Conservation (phyloP, 2,329 filamentous ascomycete species). For the Calonectria hawksworthii region DNA sequence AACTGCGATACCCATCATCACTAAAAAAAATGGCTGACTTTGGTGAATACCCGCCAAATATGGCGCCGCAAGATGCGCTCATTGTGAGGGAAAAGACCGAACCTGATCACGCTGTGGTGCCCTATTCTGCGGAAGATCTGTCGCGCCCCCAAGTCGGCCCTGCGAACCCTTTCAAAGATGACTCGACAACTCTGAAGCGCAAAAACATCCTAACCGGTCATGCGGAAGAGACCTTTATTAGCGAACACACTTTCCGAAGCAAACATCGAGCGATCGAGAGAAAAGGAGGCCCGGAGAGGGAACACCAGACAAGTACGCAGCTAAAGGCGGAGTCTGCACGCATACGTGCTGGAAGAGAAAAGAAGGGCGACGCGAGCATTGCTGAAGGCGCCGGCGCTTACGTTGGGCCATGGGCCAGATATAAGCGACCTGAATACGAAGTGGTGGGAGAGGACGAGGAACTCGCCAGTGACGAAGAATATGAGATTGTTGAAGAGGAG, state of each 20-base stretch:
- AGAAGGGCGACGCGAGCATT: slow-evolving; percentile 85
- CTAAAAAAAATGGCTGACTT: slow-evolving; percentile 71
- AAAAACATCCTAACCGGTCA: slow-evolving; percentile 89
- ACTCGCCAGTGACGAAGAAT: slow-evolving; percentile 84
- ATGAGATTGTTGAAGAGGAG: slow-evolving; percentile 81
- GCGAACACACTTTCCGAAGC: slow-evolving; percentile 89
- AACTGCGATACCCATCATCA: background rate
- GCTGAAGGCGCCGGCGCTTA: slow-evolving; percentile 91
- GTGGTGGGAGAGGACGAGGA: slow-evolving; percentile 81
- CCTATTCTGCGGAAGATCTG: slow-evolving; percentile 80
- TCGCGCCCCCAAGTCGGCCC: slow-evolving; percentile 77
- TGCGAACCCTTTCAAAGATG: slow-evolving; percentile 80
- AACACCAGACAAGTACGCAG: slow-evolving; percentile 67
- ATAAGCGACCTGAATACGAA: slow-evolving; percentile 80
- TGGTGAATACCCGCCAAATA: slow-evolving; percentile 75
- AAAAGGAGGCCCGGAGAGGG: slow-evolving; percentile 68
- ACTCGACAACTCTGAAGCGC: slow-evolving; percentile 74
- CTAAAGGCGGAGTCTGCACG: slow-evolving; percentile 79
- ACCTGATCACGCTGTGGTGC: slow-evolving; percentile 72
- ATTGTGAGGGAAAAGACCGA: slow-evolving; percentile 68
- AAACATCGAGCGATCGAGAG: slow-evolving; percentile 89
- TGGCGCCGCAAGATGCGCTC: slow-evolving; percentile 74
- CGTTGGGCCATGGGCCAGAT: slow-evolving; percentile 94
- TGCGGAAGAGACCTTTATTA: slow-evolving; percentile 90
- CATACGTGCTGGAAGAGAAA: slow-evolving; percentile 82